phyloP scores from a whole-genome alignment of 108 stramenopile genomes.

The Asterionellopsis glacialis region DNA sequence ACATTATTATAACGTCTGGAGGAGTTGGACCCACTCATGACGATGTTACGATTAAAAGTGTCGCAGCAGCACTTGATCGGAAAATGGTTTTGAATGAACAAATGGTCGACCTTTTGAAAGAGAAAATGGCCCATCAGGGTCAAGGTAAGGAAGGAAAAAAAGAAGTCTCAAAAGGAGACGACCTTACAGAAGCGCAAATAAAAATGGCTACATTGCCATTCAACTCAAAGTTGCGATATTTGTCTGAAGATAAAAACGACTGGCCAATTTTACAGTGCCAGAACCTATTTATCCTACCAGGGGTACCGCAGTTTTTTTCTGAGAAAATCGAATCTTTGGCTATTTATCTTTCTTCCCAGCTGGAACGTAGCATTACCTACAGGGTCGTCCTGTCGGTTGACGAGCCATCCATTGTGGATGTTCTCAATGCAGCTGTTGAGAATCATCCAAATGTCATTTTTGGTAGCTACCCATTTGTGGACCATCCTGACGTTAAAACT shows the following conservation, averaged over 20 bases:
- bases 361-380: conserved; percentile 55
- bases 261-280: conserved; percentile 85
- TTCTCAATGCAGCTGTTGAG: conserved; percentile 61
- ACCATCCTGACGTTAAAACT: conserved; percentile 74
- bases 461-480: conserved; percentile 80
- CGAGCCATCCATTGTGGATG: conserved; percentile 62
- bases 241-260: conserved; percentile 47
- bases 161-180: conserved; percentile 24
- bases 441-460: conserved; percentile 66
- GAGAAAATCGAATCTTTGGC: conserved; percentile 79
- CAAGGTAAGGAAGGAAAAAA: conserved; percentile 9
- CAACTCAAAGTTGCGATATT: conserved; percentile 55
- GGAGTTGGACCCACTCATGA: conserved; percentile 97
- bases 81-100: conserved; percentile 74
- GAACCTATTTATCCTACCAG: conserved; percentile 94
- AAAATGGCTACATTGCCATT: conserved; percentile 84
- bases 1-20: conserved; percentile 92
- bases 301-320: conserved; percentile 87
- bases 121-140: conserved; percentile 25
- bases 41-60: conserved; percentile 93
- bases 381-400: conserved; percentile 62
- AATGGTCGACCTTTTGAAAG: conserved; percentile 77
- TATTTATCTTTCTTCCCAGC: conserved; percentile 50
- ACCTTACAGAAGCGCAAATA: conserved; percentile 71
- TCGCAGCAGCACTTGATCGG: conserved; percentile 66